Evolutionary conservation across 192 early-diverging fungal genomes (phyloP).

Genomic region (Backusella liffmaniae): DNA sequence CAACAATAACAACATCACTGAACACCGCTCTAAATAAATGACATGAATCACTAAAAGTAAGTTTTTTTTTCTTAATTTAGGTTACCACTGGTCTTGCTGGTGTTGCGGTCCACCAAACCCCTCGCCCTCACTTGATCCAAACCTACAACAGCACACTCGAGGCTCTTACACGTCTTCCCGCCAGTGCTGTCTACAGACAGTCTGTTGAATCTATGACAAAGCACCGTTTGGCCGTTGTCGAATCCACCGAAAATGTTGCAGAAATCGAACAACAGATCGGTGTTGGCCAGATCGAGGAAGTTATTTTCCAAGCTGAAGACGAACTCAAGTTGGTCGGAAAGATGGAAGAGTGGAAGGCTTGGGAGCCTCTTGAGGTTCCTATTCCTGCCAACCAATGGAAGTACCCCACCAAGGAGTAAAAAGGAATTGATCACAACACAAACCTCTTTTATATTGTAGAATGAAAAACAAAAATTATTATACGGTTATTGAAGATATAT

Average conservation of each 20-base stretch:
- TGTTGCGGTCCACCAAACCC: conserved; percentile 80
- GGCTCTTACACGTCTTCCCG: conserved; percentile 70
- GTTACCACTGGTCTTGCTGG: conserved; percentile 85
- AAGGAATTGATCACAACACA: neutral
- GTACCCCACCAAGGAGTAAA: conserved; percentile 37
- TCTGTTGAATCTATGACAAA: conserved; percentile 73
- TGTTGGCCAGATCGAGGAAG: conserved; percentile 90
- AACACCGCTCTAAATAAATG: neutral
- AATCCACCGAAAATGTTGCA: conserved; percentile 67
- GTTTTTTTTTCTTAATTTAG: conserved; percentile 5
- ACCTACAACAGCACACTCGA: conserved; percentile 81
- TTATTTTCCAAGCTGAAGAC: conserved; percentile 84
- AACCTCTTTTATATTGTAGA: conserved; percentile 3
- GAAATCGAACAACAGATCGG: conserved; percentile 78
- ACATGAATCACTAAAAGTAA: neutral
- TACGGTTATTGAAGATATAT: neutral
- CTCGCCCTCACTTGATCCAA: conserved; percentile 81
- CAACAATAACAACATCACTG: neutral
- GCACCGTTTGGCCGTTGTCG: conserved; percentile 74
- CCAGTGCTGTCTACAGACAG: conserved; percentile 78
- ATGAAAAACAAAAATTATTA: neutral
- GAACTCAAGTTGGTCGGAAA: conserved; percentile 80
- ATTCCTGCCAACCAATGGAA: conserved; percentile 85
- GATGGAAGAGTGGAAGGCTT: conserved; percentile 87
- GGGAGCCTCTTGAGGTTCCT: conserved; percentile 73